phyloP scores from a whole-genome alignment of 2,329 filamentous ascomycete genomes.

The Berkeleyomyces rouxiae region DNA sequence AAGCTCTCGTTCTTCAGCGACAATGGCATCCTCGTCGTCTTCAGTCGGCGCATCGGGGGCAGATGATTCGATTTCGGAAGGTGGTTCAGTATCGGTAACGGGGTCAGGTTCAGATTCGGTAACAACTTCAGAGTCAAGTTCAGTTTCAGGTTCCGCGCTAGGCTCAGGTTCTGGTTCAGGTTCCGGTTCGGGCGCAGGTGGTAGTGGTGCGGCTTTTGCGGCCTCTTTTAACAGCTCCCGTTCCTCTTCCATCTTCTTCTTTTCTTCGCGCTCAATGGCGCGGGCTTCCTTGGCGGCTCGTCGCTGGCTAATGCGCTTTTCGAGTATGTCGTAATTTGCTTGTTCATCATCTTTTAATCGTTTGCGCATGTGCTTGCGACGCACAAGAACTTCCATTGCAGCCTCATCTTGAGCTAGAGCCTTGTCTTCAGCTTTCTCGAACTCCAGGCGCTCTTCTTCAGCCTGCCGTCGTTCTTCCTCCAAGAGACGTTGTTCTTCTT shows the following conservation, averaged over 20 bases:
- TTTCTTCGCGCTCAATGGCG: neutral
- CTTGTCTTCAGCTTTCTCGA: constrained; percentile 4
- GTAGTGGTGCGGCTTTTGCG: neutral
- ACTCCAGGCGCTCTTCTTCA: constrained; percentile 3
- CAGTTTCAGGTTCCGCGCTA: constrained; percentile 3
- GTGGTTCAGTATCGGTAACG: constrained; percentile 12
- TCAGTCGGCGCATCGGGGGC: constrained; percentile 11
- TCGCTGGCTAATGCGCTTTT: neutral
- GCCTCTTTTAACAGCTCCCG: neutral
- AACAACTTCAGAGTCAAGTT: constrained; percentile 9
- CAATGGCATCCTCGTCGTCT: constrained; percentile 8
- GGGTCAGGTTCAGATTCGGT: constrained; percentile 12
- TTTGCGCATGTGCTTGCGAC: constrained; percentile 3
- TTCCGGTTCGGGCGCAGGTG: constrained; percentile 2
- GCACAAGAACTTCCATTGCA: neutral
- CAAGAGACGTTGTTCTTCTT: constrained; percentile 7
- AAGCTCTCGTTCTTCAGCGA: constrained; percentile 6
- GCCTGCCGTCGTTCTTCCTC: constrained; percentile 9
- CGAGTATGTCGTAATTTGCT: neutral
- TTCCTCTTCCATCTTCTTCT: constrained; percentile 3
- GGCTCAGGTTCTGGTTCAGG: constrained; percentile 12
- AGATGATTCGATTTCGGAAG: constrained; percentile 13
- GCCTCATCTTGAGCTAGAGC: neutral
- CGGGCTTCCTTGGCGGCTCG: neutral
- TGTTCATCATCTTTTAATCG: neutral